These are phyloP conservation scores for Rubia tinctorum DNA, from an alignment of 305 asterid genomes.

Conservation along the genomic window DNA sequence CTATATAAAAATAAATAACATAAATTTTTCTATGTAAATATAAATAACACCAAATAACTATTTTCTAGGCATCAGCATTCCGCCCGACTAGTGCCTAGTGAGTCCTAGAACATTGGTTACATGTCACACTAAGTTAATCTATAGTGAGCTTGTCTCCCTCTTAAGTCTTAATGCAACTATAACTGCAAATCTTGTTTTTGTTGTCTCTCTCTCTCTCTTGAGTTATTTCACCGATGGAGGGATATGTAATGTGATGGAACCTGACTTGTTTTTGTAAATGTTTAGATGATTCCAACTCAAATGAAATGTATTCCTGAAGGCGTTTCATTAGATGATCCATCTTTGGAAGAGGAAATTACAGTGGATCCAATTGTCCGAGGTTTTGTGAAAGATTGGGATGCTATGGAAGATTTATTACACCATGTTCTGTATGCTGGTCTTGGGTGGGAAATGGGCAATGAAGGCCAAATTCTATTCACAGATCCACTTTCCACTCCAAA, in stretches of 20 bases:
- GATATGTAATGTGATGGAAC: not conserved
- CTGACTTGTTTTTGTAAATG: constrained; percentile 12
- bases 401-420: constrained; percentile 84
- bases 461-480: constrained; percentile 88
- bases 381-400: constrained; percentile 91
- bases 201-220: not conserved
- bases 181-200: not conserved
- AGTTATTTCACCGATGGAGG: not conserved
- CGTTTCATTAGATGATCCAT: constrained; percentile 44
- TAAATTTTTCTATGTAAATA: no score
- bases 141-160: not conserved
- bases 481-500: constrained; percentile 96
- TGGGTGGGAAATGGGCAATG: constrained; percentile 95
- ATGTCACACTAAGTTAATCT: not conserved
- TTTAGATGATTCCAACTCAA: constrained; percentile 78
- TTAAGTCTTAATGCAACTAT: not conserved
- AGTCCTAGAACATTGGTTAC: no score
- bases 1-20: no score
- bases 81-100: no score
- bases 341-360: constrained; percentile 47
- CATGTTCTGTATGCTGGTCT: constrained; percentile 74
- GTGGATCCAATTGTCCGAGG: constrained; percentile 92
- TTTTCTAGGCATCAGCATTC: no score
- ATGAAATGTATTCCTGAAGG: constrained; percentile 87
- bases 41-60: no score